Conservation (phyloP, 1,139 yeast species). For the Suhomyces wounanorum region DNA sequence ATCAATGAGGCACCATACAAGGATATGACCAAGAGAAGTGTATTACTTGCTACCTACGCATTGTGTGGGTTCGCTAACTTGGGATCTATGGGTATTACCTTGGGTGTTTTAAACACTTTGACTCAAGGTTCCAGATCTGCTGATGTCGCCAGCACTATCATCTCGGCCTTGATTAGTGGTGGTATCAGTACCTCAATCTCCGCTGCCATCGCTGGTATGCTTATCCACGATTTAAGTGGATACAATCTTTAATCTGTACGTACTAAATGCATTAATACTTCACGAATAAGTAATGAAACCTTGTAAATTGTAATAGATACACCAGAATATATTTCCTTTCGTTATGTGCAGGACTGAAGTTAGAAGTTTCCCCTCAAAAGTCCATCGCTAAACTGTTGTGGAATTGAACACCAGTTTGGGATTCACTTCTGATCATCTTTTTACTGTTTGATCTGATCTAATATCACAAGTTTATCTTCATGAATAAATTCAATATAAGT, state of each 20-base stretch:
- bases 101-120: constrained; percentile 62
- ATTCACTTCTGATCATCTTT: background rate
- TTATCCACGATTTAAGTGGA: constrained; percentile 50
- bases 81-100: constrained; percentile 64
- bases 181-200: constrained; percentile 57
- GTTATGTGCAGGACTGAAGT: background rate
- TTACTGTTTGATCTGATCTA: background rate
- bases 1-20: constrained; percentile 47
- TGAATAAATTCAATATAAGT: background rate
- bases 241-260: constrained; percentile 14
- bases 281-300: too few relatives aligned
- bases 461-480: background rate
- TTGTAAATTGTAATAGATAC: too few relatives aligned
- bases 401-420: too few relatives aligned
- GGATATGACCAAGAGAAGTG: constrained; percentile 53
- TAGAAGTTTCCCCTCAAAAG: background rate
- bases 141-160: constrained; percentile 50
- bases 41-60: constrained; percentile 63
- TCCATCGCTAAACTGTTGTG: background rate
- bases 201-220: constrained; percentile 72
- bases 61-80: constrained; percentile 68
- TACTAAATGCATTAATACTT: background rate
- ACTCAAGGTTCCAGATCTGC: constrained; percentile 54
- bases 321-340: too few relatives aligned
- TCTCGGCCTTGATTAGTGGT: constrained; percentile 57